phyloP scores from a whole-genome alignment of 2,329 filamentous ascomycete species.

The Verticillium albo-atrum region DNA sequence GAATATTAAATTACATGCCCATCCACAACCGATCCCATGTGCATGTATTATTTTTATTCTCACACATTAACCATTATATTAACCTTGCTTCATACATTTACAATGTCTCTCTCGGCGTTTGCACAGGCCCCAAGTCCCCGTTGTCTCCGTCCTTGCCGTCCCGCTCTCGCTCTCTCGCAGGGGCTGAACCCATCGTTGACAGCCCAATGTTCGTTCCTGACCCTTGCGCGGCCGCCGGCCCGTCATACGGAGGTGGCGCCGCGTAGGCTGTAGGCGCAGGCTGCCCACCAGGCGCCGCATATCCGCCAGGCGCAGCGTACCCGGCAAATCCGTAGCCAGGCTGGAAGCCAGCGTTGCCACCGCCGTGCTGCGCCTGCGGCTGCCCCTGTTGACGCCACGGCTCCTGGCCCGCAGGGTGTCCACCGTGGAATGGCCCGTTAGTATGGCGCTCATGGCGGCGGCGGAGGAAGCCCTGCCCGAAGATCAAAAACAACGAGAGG shows the following conservation, averaged over 20 bases:
- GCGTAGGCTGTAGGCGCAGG: constrained; percentile 5
- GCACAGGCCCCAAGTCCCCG: constrained; percentile 8
- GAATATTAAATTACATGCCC: too few species aligned
- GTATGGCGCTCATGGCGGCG: constrained; percentile 5
- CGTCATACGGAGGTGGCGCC: background rate
- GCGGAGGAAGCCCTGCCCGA: constrained; percentile 20
- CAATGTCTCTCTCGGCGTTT: constrained; percentile 11
- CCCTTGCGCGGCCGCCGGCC: constrained; percentile 5
- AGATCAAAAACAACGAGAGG: constrained; percentile 29
- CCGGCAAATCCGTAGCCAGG: background rate
- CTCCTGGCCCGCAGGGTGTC: constrained; percentile 7
- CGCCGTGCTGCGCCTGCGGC: background rate
- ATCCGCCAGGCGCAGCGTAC: constrained; percentile 1
- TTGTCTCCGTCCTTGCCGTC: constrained; percentile 1
- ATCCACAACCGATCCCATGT: too few species aligned
- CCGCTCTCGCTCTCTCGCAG: background rate
- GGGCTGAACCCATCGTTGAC: background rate
- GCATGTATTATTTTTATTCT: background rate
- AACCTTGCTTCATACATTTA: background rate
- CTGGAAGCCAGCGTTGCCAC: background rate
- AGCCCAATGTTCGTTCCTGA: constrained; percentile 5
- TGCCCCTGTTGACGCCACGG: constrained; percentile 7
- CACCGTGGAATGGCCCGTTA: constrained; percentile 1
- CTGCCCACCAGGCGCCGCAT: background rate
- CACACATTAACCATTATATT: background rate